phyloP scores from a whole-genome alignment of 768 basidiomycete genomes.

The Hypsizygus marmoreus region DNA sequence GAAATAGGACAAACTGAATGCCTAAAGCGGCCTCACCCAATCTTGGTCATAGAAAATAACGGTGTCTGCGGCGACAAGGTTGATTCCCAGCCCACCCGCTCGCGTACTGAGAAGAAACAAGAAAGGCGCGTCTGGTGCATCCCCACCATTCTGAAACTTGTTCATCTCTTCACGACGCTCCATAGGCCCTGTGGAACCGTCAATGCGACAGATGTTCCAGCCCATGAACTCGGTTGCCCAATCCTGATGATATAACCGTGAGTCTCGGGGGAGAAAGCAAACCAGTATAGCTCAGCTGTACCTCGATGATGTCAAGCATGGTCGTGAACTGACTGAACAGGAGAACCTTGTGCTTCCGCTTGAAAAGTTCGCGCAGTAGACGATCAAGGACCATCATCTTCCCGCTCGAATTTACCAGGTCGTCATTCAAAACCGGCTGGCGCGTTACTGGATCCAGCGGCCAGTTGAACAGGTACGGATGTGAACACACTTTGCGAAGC shows the following conservation, averaged over 20 bases:
- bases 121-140: constrained; percentile 60
- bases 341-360: constrained; percentile 80
- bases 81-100: constrained; percentile 80
- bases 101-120: constrained; percentile 83
- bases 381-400: constrained; percentile 98
- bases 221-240: constrained; percentile 88
- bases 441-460: constrained; percentile 63
- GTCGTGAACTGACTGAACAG: constrained; percentile 93
- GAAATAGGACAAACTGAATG: constrained; percentile 8
- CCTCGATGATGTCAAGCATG: constrained; percentile 95
- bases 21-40: too few relatives aligned
- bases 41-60: constrained; percentile 95
- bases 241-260: constrained; percentile 46
- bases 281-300: constrained; percentile 27
- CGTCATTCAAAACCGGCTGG: constrained; percentile 69
- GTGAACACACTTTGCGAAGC: constrained; percentile 92
- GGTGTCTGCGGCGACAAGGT: constrained; percentile 81
- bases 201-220: constrained; percentile 88
- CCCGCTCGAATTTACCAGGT: constrained; percentile 84
- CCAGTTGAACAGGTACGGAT: constrained; percentile 91
- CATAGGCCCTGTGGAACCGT: constrained; percentile 80
- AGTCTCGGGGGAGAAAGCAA: constrained; percentile 8
- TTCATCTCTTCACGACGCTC: constrained; percentile 87
- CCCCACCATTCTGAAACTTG: constrained; percentile 74
- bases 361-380: constrained; percentile 80